phyloP scores from a whole-genome alignment of 139 green algal genomes.

The Tetradesmus lagerheimii region DNA sequence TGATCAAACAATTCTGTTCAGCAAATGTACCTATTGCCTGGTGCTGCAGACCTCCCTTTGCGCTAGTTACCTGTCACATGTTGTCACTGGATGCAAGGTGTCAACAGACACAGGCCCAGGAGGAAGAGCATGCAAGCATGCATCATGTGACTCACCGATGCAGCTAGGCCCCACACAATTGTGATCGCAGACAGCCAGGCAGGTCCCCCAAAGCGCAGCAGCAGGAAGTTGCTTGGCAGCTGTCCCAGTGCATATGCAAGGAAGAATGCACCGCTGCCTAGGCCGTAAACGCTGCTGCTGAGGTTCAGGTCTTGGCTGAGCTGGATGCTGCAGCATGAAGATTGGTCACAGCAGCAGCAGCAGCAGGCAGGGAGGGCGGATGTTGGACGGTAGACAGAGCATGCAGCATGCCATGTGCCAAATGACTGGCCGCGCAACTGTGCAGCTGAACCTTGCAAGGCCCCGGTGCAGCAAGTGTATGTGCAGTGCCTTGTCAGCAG shows the following conservation, averaged over 20 bases:
- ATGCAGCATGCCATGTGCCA: too few species aligned
- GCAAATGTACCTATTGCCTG: too few species aligned
- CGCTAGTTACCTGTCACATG: too few species aligned
- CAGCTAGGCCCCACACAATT: background rate
- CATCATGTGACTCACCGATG: background rate
- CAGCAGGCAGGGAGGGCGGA: background rate
- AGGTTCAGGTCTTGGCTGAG: constrained; percentile 20
- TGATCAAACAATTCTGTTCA: too few species aligned
- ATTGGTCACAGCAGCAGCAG: background rate
- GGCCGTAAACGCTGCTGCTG: constrained; percentile 64
- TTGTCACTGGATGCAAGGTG: too few species aligned
- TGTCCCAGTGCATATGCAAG: constrained; percentile 66
- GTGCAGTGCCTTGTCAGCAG: background rate
- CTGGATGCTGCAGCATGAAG: background rate
- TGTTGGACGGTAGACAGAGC: background rate
- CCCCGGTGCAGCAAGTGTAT: background rate
- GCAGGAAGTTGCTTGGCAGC: constrained; percentile 65
- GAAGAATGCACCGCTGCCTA: constrained; percentile 78
- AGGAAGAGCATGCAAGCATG: too few species aligned
- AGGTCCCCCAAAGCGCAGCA: constrained; percentile 60
- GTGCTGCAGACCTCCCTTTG: too few species aligned
- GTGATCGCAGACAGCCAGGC: constrained; percentile 58
- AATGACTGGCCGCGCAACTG: too few species aligned
- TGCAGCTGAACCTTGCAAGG: too few species aligned
- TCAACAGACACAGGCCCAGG: too few species aligned